phyloP scores from a whole-genome alignment of 2,329 filamentous ascomycete genomes.

The Pezicula neosporulosa region DNA sequence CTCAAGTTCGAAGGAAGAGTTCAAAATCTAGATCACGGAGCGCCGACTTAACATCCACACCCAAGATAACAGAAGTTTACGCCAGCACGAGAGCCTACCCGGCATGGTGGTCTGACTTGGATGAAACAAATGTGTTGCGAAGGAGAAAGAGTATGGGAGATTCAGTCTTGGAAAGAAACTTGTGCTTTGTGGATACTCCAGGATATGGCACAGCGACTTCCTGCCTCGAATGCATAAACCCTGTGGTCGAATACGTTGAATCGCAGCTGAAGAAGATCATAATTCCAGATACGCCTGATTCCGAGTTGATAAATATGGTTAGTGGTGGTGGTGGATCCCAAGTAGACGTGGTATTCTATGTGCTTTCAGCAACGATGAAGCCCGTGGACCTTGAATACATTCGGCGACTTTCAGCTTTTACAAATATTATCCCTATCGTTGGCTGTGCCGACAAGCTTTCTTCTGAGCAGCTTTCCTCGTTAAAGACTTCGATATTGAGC shows the following conservation, averaged over 20 bases:
- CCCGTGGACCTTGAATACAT: conserved; percentile 69
- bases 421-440: conserved; percentile 83
- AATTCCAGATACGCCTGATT: conserved; percentile 61
- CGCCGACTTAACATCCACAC: conserved; percentile 28
- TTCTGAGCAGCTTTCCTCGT: conserved; percentile 47
- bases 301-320: conserved; percentile 72
- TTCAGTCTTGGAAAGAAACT: conserved; percentile 79
- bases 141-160: conserved; percentile 72
- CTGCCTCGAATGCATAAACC: conserved; percentile 53
- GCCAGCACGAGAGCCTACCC: conserved; percentile 84
- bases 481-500: conserved; percentile 57
- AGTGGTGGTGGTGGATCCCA: conserved; percentile 79
- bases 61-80: conserved; percentile 62
- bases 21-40: conserved; percentile 23
- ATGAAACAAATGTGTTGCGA: conserved; percentile 56
- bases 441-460: conserved; percentile 71
- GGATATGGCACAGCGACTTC: conserved; percentile 54
- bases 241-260: conserved; percentile 69
- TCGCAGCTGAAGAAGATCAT: conserved; percentile 61
- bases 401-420: conserved; percentile 64
- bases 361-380: conserved; percentile 51
- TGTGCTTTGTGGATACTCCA: conserved; percentile 89
- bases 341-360: conserved; percentile 81
- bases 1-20: conserved; percentile 19
- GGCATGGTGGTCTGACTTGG: conserved; percentile 81